A percentile compares a stretch with the other conserved stretches of the same genome.
These are phyloP conservation scores for Pythium aquatile DNA, from an alignment of 352 stramenopile genomes.

Conservation along the genomic window DNA sequence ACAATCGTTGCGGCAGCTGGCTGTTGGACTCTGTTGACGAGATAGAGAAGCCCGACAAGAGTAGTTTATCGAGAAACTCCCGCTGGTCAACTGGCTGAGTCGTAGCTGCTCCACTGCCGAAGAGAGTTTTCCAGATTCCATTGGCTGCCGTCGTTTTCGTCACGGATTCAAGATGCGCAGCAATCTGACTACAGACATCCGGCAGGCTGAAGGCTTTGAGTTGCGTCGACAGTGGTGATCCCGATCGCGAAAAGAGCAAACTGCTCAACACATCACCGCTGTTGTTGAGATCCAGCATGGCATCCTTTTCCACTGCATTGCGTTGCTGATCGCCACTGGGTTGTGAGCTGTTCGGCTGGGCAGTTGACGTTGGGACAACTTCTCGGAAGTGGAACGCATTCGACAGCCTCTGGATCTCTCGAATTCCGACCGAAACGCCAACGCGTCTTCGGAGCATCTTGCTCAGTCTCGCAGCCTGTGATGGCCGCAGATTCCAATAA, in stretches of 20 bases:
- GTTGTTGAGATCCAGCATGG: constrained; percentile 37
- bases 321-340: neutral
- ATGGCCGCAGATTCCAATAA: constrained; percentile 40
- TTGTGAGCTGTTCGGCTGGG: neutral
- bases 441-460: constrained; percentile 30
- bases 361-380: constrained; percentile 15
- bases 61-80: constrained; percentile 42
- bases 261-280: constrained; percentile 35
- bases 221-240: constrained; percentile 21
- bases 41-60: constrained; percentile 37
- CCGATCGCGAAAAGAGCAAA: constrained; percentile 23
- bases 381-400: constrained; percentile 48
- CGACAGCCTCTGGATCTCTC: constrained; percentile 38
- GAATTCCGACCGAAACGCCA: constrained; percentile 27
- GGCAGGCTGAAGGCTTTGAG: constrained; percentile 37
- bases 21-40: neutral
- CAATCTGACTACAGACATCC: constrained; percentile 33
- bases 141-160: constrained; percentile 31
- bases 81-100: constrained; percentile 38
- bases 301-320: constrained; percentile 21
- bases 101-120: constrained; percentile 27
- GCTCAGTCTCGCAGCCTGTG: constrained; percentile 29
- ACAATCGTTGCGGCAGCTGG: constrained; percentile 21
- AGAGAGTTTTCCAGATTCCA: constrained; percentile 49
- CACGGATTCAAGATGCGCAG: constrained; percentile 33